Conservation (phyloP, 306 rosid species). For the Cicer bijugum region DNA sequence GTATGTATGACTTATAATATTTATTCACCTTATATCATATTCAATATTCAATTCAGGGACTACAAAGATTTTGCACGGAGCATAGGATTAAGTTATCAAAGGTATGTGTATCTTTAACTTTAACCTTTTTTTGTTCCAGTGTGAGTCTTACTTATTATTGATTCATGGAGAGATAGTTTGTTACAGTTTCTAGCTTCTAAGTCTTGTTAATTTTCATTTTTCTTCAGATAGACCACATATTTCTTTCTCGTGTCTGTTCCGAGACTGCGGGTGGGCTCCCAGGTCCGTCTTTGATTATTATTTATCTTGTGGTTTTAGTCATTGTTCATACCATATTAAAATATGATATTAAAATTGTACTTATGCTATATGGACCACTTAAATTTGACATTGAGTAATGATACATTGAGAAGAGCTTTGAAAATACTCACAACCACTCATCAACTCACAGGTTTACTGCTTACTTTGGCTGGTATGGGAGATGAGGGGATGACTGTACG, state of each 20-base stretch:
- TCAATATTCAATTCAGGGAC: constrained; percentile 55
- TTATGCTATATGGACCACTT: not conserved
- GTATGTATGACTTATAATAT: not conserved
- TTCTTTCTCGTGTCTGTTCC: constrained; percentile 91
- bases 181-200: constrained; percentile 1
- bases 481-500: constrained; percentile 90
- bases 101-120: constrained; percentile 50
- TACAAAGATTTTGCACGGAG: constrained; percentile 90
- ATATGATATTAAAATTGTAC: not conserved
- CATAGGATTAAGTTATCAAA: constrained; percentile 80
- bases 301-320: constrained; percentile 22
- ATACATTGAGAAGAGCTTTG: constrained; percentile 33
- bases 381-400: constrained; percentile 29
- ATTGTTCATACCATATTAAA: constrained; percentile 5
- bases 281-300: constrained; percentile 57
- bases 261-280: constrained; percentile 98
- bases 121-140: constrained; percentile 7
- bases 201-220: constrained; percentile 32
- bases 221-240: constrained; percentile 86
- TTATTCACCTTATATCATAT: constrained; percentile 16
- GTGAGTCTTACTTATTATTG: constrained; percentile 12
- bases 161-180: constrained; percentile 31
- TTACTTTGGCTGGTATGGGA: constrained; percentile 95
- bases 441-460: constrained; percentile 70
- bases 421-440: constrained; percentile 37